Base-by-base conservation (phyloP, 2,329 filamentous ascomycete genomes). In the Hawksworthiomyces lignivorus region DNA sequence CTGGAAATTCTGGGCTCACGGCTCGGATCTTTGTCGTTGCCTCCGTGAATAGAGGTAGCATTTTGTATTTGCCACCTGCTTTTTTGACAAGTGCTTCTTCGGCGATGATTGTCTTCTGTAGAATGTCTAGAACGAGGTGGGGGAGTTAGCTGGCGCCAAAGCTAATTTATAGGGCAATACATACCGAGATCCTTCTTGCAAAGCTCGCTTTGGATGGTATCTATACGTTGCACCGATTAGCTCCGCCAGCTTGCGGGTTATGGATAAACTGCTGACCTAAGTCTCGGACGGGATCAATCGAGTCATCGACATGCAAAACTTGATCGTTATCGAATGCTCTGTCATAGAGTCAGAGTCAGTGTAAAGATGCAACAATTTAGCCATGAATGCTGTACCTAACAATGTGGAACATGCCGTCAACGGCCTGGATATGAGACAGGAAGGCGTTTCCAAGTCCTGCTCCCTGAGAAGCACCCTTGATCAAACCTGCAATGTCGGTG, bases 351-450 rank as follows among this genome's bases (percentile, higher is more conserved):
- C 26, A 4, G 22, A 14, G 18, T 24, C 19, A 41, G 17, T 2
- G 29, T n/a, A n/a, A n/a, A n/a, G n/a, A n/a, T n/a, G n/a, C n/a
- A n/a, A n/a, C n/a, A n/a, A n/a, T n/a, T n/a, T n/a, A n/a, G n/a
- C n/a, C n/a, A n/a, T n/a, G n/a, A n/a, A n/a, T n/a, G n/a, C n/a
- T n/a, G 1, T 55, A 62, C 60, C 64, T 58, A 29, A 68, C 65
- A 50, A 68, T 60, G 46, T 68, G 65, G 50, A 60, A 68, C 54
- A 68, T 66, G 49, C 65, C 65, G 30, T 68, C 65, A 3, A 68
- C 65, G 1, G 65, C 65, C 44, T 68, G 65, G 24, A 68, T 68
- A 47, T 68, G 64, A 12, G 63, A 66, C 12, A 68, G 45, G 49
- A 68, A 68, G 3, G 64, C 63, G 48, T 68, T 68, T 48, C 65